Evolutionary conservation across 1,139 yeast species (phyloP).

Genomic region (Entelexis paramagnoliae): DNA sequence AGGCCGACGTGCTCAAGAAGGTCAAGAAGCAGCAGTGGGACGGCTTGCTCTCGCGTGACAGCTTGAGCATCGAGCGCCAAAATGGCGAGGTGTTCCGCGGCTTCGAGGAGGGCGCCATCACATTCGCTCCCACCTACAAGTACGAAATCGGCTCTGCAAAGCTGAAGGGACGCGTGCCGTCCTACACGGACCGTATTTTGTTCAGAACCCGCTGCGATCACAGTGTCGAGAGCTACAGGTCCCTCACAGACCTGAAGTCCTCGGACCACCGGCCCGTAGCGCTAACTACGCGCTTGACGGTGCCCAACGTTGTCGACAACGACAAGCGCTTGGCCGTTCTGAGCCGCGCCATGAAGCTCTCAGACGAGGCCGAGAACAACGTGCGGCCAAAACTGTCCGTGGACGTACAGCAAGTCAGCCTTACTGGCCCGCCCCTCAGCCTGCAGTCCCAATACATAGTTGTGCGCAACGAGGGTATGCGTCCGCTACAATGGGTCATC

Average conservation of each 20-base stretch:
- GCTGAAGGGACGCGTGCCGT: slow-evolving; percentile 52
- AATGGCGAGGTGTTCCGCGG: slow-evolving; percentile 47
- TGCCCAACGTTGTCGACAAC: slow-evolving; percentile 37
- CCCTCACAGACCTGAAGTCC: slow-evolving; percentile 29
- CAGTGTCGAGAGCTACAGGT: slow-evolving; percentile 15
- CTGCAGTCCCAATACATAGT: slow-evolving; percentile 10
- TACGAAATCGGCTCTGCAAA: slow-evolving; percentile 34
- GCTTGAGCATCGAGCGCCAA: slow-evolving; percentile 45
- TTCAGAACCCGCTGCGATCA: slow-evolving; percentile 26
- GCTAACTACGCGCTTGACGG: slow-evolving; percentile 34
- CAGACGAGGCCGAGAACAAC: slow-evolving; percentile 39
- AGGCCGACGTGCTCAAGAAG: slow-evolving; percentile 37
- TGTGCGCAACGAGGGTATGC: slow-evolving; percentile 16
- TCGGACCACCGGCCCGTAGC: slow-evolving; percentile 72
- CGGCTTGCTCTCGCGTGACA: slow-evolving; percentile 48
- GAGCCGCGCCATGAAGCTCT: slow-evolving; percentile 32
- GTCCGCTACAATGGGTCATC: slow-evolving; percentile 17
- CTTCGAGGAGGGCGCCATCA: slow-evolving; percentile 53
- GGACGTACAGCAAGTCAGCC: slow-evolving; percentile 26
- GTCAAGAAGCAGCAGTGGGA: slow-evolving; percentile 38
- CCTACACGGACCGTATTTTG: slow-evolving; percentile 69
- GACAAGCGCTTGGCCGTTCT: slow-evolving; percentile 33
- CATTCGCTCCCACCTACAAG: slow-evolving; percentile 71
- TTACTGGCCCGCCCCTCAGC: slow-evolving; percentile 21
- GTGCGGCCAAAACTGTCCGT: slow-evolving; percentile 35